A percentile compares a stretch with the other conserved stretches of the same genome.
Evolutionary conservation across 805 yeast genomes (phyloP).

Genomic region (Pichia nanzhaoensis): DNA sequence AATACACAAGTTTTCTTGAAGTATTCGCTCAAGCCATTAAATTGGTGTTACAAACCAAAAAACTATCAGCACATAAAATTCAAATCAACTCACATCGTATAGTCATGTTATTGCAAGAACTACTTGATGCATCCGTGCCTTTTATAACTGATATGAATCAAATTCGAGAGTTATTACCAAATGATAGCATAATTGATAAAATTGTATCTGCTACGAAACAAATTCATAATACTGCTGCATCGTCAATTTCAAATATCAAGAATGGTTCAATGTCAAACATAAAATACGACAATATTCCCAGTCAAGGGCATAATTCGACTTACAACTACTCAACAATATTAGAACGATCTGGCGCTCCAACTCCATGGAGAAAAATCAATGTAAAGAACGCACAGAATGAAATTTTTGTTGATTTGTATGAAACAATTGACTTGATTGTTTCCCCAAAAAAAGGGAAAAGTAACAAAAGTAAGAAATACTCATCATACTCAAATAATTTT

Average conservation of each 20-base stretch:
- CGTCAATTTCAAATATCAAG: conserved; percentile 24
- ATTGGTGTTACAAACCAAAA: conserved; percentile 38
- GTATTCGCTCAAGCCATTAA: conserved; percentile 34
- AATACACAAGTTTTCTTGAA: conserved; percentile 36
- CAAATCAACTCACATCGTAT: conserved; percentile 66
- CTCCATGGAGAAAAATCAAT: conserved; percentile 76
- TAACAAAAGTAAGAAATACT: neutral
- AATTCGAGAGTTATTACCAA: conserved; percentile 64
- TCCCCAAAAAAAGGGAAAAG: conserved; percentile 27
- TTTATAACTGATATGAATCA: conserved; percentile 64
- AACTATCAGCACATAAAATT: conserved; percentile 51
- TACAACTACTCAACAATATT: conserved; percentile 17
- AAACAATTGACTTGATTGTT: conserved; percentile 51
- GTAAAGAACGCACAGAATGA: conserved; percentile 78
- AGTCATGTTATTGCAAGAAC: conserved; percentile 63
- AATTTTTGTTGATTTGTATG: conserved; percentile 76
- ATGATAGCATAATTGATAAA: conserved; percentile 47
- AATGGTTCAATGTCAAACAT: conserved; percentile 15
- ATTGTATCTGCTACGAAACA: conserved; percentile 38
- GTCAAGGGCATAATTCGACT: neutral
- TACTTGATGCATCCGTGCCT: conserved; percentile 75
- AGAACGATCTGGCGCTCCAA: conserved; percentile 32
- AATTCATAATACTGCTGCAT: conserved; percentile 28
- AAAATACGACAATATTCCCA: conserved; percentile 10
- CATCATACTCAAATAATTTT: neutral